These are phyloP conservation scores for Schizonepeta tenuifolia DNA, from an alignment of 257 asterid genomes.

Conservation along the genomic window DNA sequence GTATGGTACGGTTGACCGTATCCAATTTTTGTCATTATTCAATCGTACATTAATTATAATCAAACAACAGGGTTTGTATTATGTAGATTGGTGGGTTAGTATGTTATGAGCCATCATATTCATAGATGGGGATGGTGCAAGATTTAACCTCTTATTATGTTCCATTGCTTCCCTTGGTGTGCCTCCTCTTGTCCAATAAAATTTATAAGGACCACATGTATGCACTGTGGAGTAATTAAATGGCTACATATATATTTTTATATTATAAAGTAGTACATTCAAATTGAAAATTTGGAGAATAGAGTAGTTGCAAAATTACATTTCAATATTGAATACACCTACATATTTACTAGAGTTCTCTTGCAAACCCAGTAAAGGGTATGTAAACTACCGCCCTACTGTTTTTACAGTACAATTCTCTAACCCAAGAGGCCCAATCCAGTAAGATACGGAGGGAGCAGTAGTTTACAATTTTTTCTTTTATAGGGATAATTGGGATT, in stretches of 20 bases:
- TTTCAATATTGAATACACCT: no score
- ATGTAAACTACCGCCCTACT: no score
- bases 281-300: background rate
- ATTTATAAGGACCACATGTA: constrained; percentile 23
- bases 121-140: constrained; percentile 22
- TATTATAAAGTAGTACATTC: background rate
- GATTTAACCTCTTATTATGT: constrained; percentile 35
- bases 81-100: background rate
- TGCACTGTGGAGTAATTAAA: background rate
- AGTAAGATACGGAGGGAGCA: background rate
- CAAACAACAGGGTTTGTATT: background rate
- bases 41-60: no score
- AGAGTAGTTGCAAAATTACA: background rate
- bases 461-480: background rate
- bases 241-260: background rate
- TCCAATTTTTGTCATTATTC: background rate
- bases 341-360: background rate
- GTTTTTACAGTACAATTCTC: background rate
- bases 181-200: constrained; percentile 22
- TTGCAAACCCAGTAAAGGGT: no score
- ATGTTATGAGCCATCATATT: constrained; percentile 9
- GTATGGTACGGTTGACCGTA: no score
- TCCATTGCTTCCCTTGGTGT: constrained; percentile 19
- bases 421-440: constrained; percentile 14
- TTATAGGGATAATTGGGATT: background rate